Conservation (phyloP, 2,329 filamentous ascomycete genomes). For the Cercospora berteroae region DNA sequence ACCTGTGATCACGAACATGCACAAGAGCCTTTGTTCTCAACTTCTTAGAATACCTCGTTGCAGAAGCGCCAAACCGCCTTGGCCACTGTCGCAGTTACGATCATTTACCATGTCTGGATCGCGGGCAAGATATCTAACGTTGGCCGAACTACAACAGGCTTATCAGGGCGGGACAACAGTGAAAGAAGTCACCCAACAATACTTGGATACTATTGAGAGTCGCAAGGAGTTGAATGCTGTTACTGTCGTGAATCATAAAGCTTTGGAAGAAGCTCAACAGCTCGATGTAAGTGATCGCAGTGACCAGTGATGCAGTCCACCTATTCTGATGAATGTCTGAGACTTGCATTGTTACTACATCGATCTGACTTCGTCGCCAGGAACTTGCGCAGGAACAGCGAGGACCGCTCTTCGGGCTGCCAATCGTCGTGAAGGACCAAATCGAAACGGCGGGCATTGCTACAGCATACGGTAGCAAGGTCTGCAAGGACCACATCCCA, state of each 20-base stretch:
- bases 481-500: conserved; percentile 25
- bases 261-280: conserved; percentile 21
- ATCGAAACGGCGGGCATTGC: conserved; percentile 27
- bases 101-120: conserved; percentile 7
- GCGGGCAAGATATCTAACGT: conserved; percentile 14
- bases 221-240: conserved; percentile 30
- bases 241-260: conserved; percentile 22
- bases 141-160: conserved; percentile 23
- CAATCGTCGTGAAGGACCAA: conserved; percentile 31
- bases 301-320: background rate
- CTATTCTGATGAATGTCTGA: background rate
- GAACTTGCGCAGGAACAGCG: conserved; percentile 13
- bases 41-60: background rate
- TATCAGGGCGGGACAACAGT: conserved; percentile 19
- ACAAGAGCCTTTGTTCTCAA: background rate
- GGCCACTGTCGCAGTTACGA: background rate
- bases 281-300: conserved; percentile 20
- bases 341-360: background rate
- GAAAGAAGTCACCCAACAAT: conserved; percentile 20
- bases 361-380: conserved; percentile 4
- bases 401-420: conserved; percentile 27
- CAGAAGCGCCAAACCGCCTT: conserved; percentile 6
- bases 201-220: conserved; percentile 22
- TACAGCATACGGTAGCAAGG: conserved; percentile 26
- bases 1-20: conserved; percentile 2